These are phyloP conservation scores for Nepenthes alata DNA, from an alignment of 179 eudicot species.

Conservation along the genomic window DNA sequence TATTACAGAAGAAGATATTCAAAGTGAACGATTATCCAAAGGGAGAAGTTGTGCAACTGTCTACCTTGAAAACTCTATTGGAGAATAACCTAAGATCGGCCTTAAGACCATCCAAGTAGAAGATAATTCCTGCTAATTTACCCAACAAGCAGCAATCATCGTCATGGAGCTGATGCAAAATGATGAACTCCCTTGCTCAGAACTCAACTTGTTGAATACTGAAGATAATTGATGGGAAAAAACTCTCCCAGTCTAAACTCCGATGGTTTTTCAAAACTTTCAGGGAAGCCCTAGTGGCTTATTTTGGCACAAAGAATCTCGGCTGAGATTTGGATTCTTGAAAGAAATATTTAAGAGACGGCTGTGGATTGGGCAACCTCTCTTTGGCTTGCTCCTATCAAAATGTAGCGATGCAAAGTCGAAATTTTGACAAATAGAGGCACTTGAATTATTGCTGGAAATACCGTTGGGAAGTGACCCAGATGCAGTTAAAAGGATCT, in stretches of 20 bases:
- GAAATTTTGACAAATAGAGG: slow-evolving; percentile 65
- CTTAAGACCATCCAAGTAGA: slow-evolving; percentile 67
- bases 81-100: slow-evolving; percentile 70
- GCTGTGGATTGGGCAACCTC: slow-evolving; percentile 70
- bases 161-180: slow-evolving; percentile 47
- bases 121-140: slow-evolving; percentile 28
- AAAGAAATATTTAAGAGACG: slow-evolving; percentile 67
- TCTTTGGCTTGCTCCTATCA: slow-evolving; percentile 56
- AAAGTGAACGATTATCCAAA: slow-evolving; percentile 76
- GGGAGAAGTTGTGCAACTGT: slow-evolving; percentile 48
- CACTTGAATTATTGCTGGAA: slow-evolving; percentile 41
- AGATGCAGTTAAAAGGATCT: slow-evolving; percentile 20
- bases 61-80: slow-evolving; percentile 50
- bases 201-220: slow-evolving; percentile 73
- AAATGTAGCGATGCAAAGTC: slow-evolving; percentile 48
- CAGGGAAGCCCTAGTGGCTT: slow-evolving; percentile 31
- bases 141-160: slow-evolving; percentile 46
- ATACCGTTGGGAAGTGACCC: slow-evolving; percentile 21
- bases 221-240: slow-evolving; percentile 57
- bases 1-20: slow-evolving; percentile 69
- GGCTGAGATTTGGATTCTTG: slow-evolving; percentile 55
- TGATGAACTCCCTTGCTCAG: slow-evolving; percentile 64
- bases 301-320: slow-evolving; percentile 65
- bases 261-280: slow-evolving; percentile 38
- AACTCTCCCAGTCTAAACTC: slow-evolving; percentile 42